Conservation (phyloP, 768 basidiomycete genomes). For the Exidia glandulosa region DNA sequence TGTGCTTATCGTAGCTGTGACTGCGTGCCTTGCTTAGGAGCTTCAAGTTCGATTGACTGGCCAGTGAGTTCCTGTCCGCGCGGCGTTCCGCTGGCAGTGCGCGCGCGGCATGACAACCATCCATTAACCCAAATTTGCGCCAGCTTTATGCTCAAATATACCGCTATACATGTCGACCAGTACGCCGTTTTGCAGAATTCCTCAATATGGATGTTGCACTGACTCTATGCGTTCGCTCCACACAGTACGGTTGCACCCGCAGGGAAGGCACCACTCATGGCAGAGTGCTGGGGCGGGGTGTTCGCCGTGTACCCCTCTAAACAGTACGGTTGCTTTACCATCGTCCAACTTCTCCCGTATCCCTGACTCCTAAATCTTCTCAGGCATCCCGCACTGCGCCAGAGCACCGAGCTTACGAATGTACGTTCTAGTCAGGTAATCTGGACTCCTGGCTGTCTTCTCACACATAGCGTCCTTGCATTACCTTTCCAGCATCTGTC, state of each 20-base stretch:
- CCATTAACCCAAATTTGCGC: not conserved
- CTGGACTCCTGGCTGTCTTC: no score
- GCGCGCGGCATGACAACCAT: no score
- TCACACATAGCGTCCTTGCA: no score
- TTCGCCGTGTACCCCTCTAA: constrained; percentile 64
- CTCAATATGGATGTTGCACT: not conserved
- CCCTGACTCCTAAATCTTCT: not conserved
- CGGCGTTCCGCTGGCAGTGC: not conserved
- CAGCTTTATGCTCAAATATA: not conserved
- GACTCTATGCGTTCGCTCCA: not conserved
- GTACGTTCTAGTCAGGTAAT: no score
- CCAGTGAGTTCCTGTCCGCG: not conserved
- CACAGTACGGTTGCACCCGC: constrained; percentile 8
- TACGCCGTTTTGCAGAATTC: not conserved
- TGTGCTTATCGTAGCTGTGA: not conserved
- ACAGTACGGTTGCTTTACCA: constrained; percentile 18
- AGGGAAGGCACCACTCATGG: constrained; percentile 33
- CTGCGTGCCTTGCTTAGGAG: not conserved
- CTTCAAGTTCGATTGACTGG: not conserved
- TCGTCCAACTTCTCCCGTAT: not conserved
- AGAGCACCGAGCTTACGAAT: not conserved
- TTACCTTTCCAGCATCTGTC: not conserved
- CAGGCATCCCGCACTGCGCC: not conserved
- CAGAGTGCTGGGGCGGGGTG: constrained; percentile 51
- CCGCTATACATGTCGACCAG: not conserved